These are phyloP conservation scores for Sherardia arvensis DNA, from an alignment of 257 asterid species.

Conservation along the genomic window DNA sequence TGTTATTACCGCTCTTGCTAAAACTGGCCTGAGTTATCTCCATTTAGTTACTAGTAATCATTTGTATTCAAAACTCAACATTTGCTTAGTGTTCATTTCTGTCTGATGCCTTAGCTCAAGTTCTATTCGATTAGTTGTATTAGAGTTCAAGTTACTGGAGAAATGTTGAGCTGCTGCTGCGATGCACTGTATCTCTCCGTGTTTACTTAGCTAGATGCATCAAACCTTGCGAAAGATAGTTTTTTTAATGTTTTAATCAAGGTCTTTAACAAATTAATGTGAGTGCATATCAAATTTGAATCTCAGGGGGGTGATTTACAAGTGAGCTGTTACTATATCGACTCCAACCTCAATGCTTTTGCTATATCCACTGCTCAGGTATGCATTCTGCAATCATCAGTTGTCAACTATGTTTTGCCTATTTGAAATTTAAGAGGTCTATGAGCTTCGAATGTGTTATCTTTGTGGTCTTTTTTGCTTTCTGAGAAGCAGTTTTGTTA, in stretches of 20 bases:
- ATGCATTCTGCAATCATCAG: not conserved
- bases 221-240: not conserved
- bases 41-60: too few species aligned
- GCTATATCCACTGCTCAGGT: constrained; percentile 90
- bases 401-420: not conserved
- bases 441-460: not conserved
- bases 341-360: constrained; percentile 53
- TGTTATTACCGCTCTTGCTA: not conserved
- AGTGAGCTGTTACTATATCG: constrained; percentile 77
- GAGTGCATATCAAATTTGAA: not conserved
- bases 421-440: not conserved
- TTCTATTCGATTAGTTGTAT: too few species aligned
- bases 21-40: too few species aligned
- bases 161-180: too few species aligned
- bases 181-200: not conserved
- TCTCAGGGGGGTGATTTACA: constrained; percentile 66
- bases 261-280: not conserved
- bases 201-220: not conserved
- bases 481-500: not conserved
- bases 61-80: not conserved
- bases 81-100: too few species aligned
- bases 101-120: too few species aligned
- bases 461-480: not conserved
- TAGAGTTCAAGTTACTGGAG: too few species aligned
- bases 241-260: too few species aligned